Base-by-base conservation (phyloP, 1,139 yeast genomes). In the Yamadazyma pseudoaaseri region DNA sequence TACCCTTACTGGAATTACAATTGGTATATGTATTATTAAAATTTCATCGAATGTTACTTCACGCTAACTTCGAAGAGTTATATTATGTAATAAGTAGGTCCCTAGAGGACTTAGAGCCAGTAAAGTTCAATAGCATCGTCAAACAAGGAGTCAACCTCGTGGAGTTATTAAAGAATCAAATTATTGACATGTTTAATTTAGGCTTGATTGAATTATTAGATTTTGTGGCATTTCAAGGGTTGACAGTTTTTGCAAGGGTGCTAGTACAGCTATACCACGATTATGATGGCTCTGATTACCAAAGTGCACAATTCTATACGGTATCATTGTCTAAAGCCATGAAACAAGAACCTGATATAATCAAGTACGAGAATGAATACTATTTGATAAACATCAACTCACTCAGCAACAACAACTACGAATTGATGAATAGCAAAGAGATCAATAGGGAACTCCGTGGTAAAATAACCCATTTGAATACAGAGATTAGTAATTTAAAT, bases 321-420 rank as follows among this genome's bases (percentile, higher is more conserved):
- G 7, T 22, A 11, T 10, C 25, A 6, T 8, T 22, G 2, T 45
- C 42, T 3, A 29, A 27, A n/a, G 43, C 60, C 1, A 40, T 64
- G 18, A 30, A 42, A 9, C 42, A 44, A 16, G 54, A 60, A 33
- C 65, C 69, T 2, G 40, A 55, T 9, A 45, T 70, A 9, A 58
- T 70, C 41, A 62, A 59, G 41, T 70, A 63, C 42, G 76, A 70
- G 41, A 70, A 70, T 43, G 75, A 70, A 41, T 69, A 54, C 44
- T 67, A 66, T 35, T 52, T 70, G 36, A 56, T 67, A 20, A 62
- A 63, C 39, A 65, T 70, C 24, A 69, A 67, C 45, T 60, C 71
- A 2, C 47, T 69, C 34, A 65, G 57, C 38, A 59, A 60, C 37
- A 68, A 65, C 41, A 56, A 58, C 32, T 62, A 62, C 39, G 76